phyloP scores from a whole-genome alignment of 345 rosid species.

The Eucalyptus erythrocorys region DNA sequence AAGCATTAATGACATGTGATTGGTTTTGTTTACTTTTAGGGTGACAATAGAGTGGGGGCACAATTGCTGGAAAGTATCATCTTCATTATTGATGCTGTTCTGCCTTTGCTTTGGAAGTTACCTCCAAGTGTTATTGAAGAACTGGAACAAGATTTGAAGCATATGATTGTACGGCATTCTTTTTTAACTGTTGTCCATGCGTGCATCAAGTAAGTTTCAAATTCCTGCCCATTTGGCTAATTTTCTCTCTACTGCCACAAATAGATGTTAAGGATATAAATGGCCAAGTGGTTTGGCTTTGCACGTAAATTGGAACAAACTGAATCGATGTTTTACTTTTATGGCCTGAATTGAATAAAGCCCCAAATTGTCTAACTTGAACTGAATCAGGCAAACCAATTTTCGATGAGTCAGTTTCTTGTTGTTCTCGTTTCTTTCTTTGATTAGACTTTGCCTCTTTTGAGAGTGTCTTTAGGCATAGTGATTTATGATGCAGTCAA shows the following conservation, averaged over 20 bases:
- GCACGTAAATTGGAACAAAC: neutral
- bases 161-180: slow-evolving; percentile 91
- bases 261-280: neutral
- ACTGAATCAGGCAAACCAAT: neutral
- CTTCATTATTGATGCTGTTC: slow-evolving; percentile 78
- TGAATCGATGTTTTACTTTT: neutral
- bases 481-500: neutral
- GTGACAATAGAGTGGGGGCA: slow-evolving; percentile 75
- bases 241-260: neutral
- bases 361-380: neutral
- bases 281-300: neutral
- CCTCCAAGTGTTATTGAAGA: slow-evolving; percentile 73
- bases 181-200: slow-evolving; percentile 98
- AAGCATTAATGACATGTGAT: neutral
- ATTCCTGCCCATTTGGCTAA: neutral
- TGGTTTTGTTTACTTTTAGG: slow-evolving; percentile 36
- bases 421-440: neutral
- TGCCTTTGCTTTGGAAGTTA: slow-evolving; percentile 79
- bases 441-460: neutral
- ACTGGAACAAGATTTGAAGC: slow-evolving; percentile 92
- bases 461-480: neutral
- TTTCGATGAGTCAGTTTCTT: neutral
- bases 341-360: neutral
- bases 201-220: slow-evolving; percentile 66
- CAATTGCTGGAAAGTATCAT: slow-evolving; percentile 90